Evolutionary conservation across 2,329 filamentous ascomycete species (phyloP), one percentile per base, ranked within the genome.

Genomic region (Paradendryphiella salina): DNA sequence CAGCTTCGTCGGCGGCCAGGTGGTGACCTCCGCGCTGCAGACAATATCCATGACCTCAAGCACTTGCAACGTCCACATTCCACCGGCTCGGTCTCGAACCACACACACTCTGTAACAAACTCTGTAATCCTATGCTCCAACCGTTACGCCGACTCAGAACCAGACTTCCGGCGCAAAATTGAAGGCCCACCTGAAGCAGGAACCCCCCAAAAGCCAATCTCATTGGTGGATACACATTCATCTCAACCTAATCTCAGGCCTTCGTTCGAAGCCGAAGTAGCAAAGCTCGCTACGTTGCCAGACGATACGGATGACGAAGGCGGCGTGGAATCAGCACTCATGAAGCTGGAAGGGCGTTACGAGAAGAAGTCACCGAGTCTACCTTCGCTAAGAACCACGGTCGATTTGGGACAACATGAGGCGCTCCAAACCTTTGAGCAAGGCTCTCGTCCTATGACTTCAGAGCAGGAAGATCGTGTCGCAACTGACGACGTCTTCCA

Each of bases 291-390:
- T 2, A 86, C 89, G 47, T 89, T 97, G 20, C 90, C 93, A 0
- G 92, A 96, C 66, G 90, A 95, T 54, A 86, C 87, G 37, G 89
- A 76, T 17, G 77, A 77, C 37, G 77, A 95, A 66, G 90, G 90
- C 5, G 93, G 93, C 10, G 86, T 97, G 20, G 94, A 97, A 67
- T 91, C 92, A n/a, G 90, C 94, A 0, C 73, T 99, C 42, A 75
- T 92, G 62, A 99, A 97, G 66, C 80, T 99, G 0, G 94, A 99
- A 75, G 94, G 94, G 8, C 93, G 85, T 60, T 94, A 87, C 61
- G 82, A 87, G 67, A 85, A 80, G 60, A 60, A 65, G 41, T 70
- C 64, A 26, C 61, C 65, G 8, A 60, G 62, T 31, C 56, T 61
- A 6, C 54, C 61, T n/a, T 65, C 65, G 4, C 56, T 59, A 34